phyloP scores from a whole-genome alignment of 176 grass and related monocot species.

The Musa acuminata region DNA sequence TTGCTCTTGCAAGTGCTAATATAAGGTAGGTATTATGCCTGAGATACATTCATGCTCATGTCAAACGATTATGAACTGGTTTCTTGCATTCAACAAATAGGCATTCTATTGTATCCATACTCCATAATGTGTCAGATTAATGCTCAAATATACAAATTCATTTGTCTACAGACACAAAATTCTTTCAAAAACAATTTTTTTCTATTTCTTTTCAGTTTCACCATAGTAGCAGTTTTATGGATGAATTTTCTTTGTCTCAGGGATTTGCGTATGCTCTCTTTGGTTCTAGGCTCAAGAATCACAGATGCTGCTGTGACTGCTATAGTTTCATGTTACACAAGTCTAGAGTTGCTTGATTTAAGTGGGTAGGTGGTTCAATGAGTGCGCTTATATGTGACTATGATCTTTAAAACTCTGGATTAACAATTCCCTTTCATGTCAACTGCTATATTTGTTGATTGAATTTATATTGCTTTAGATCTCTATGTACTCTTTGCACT shows the following conservation, averaged over 20 bases:
- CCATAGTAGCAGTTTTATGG: neutral
- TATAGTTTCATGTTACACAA: conserved; percentile 51
- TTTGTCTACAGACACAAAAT: too few species aligned
- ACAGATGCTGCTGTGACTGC: conserved; percentile 85
- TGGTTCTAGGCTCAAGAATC: conserved; percentile 65
- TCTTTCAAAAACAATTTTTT: neutral
- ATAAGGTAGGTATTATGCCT: conserved; percentile 38
- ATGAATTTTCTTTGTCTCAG: conserved; percentile 24
- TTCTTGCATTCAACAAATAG: neutral
- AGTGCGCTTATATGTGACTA: too few species aligned
- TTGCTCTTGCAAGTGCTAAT: conserved; percentile 66
- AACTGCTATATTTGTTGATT: too few species aligned
- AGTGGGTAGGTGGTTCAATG: conserved; percentile 43
- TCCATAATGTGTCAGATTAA: neutral
- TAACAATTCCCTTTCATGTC: too few species aligned
- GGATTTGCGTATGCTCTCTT: conserved; percentile 48
- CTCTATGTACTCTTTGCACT: neutral
- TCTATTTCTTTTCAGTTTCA: neutral
- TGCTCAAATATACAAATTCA: neutral
- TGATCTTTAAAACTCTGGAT: too few species aligned
- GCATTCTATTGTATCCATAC: neutral
- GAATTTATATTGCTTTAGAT: neutral
- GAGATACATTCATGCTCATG: neutral
- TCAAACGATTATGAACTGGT: too few species aligned
- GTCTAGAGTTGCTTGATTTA: conserved; percentile 82